phyloP scores from a whole-genome alignment of 1,284 basidiomycete species.

The Sanguinoderma infundibulare region DNA sequence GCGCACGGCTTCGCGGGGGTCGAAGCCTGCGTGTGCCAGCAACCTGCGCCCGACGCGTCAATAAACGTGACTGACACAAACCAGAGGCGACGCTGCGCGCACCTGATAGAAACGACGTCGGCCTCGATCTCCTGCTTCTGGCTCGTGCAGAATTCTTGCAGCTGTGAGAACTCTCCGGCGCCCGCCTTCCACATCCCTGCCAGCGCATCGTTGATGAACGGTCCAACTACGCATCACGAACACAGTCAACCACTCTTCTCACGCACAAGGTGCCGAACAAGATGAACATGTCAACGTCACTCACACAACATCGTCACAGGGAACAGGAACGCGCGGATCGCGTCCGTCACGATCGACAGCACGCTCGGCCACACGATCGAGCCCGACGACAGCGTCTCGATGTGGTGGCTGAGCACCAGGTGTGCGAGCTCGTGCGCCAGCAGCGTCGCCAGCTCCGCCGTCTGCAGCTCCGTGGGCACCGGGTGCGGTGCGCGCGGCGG shows the following conservation, averaged over 20 bases:
- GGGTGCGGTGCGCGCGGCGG: slow-evolving; percentile 41
- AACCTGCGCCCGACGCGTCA: slow-evolving; percentile 47
- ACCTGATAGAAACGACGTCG: slow-evolving; percentile 86
- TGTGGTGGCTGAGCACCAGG: slow-evolving; percentile 84
- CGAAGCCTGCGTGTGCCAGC: slow-evolving; percentile 87
- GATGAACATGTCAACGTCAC: too few species aligned
- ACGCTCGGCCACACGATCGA: slow-evolving; percentile 83
- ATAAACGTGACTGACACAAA: not conserved
- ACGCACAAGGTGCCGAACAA: not conserved
- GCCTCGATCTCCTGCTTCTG: slow-evolving; percentile 86
- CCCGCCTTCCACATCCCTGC: slow-evolving; percentile 79
- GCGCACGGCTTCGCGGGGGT: slow-evolving; percentile 72
- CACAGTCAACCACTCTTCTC: not conserved
- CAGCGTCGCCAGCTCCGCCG: slow-evolving; percentile 81
- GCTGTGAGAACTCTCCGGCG: slow-evolving; percentile 71
- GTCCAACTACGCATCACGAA: slow-evolving; percentile 56
- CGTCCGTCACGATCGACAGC: slow-evolving; percentile 75
- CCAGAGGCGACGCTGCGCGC: slow-evolving; percentile 21
- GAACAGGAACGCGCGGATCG: slow-evolving; percentile 79
- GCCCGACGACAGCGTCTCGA: slow-evolving; percentile 84
- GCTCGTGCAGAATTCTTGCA: slow-evolving; percentile 75
- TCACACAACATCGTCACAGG: slow-evolving; percentile 81
- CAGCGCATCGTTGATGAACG: slow-evolving; percentile 90
- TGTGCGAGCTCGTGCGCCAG: slow-evolving; percentile 90
- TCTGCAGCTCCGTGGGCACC: slow-evolving; percentile 79